Base-by-base conservation (phyloP, 1,284 basidiomycete species). In the Gymnopus androsaceus region DNA sequence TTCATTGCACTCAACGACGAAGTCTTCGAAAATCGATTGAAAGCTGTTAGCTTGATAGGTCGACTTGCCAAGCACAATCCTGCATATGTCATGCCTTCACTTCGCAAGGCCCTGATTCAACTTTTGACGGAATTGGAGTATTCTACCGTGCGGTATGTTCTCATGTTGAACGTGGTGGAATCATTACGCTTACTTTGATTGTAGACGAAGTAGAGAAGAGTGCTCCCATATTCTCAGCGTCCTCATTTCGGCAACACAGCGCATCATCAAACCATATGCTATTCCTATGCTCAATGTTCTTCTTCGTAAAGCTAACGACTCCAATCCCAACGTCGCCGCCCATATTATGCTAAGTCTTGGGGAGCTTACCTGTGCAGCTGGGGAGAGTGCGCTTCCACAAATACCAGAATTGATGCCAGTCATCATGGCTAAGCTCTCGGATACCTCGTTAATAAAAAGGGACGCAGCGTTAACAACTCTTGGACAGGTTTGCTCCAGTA, bases 1-100 rank as follows among this genome's bases (percentile, higher is more conserved):
- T 99, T 99, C 73, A 95, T 99, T 61, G 98, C 96, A 0, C 81
- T 99, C 56, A 99, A 99, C 68, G 97, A 99, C 66, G 97, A 99
- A 68, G 90, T 92, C 6, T 98, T 97, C 72, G 88, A 90, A 51
- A 98, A 98, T 67, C 87, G 97, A 17, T 87, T 95, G 46, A 87
- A 91, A 11, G 96, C 96, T 3, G 94, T 99, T 46, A 78, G 79
- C 25, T 83, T 99, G 61, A 98, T 99, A 62, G 97, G 97, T 2
- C 88, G 97, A 27, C 82, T 99, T 25, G 94, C 96, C 2, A 87
- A 89, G 66, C 92, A 98, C 74, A 99, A 99, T 66, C 97, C 97
- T 0, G 97, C 97, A 34, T 98, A 98, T 74, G 95, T 99, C 31
- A 98, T 99, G 92, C 96, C 97, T 3, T 96, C 94, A 5, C 76